Evolutionary conservation across 768 basidiomycete genomes (phyloP).

Genomic region (Auriculariales sp.): DNA sequence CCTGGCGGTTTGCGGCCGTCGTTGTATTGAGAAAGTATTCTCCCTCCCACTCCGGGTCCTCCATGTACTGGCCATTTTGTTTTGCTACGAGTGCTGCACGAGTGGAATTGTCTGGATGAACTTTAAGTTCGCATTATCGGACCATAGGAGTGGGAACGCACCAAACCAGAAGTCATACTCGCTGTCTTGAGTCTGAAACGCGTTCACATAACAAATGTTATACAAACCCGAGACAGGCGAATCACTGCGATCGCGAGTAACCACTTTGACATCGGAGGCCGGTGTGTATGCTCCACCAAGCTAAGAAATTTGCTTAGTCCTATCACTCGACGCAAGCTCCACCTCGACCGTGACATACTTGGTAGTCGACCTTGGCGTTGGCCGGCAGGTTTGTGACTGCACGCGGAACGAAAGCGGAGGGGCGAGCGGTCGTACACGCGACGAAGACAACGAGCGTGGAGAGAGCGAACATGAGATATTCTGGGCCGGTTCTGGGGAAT

Average conservation of each 20-base stretch:
- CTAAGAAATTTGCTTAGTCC: no score
- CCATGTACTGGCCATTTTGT: not conserved
- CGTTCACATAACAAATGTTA: not conserved
- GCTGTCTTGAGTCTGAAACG: not conserved
- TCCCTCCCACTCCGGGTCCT: not conserved
- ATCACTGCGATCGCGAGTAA: not conserved
- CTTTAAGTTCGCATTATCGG: not conserved
- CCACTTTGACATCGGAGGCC: not conserved
- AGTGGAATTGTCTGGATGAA: not conserved
- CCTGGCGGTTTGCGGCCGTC: not conserved
- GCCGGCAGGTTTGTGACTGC: not conserved
- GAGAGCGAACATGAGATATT: no score
- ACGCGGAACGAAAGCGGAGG: no score
- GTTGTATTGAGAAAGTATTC: not conserved
- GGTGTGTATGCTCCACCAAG: not conserved
- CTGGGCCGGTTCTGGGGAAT: no score
- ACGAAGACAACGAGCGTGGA: no score
- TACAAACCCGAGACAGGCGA: not conserved
- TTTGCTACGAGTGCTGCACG: not conserved
- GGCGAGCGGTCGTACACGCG: no score
- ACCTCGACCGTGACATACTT: no score
- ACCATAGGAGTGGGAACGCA: not conserved
- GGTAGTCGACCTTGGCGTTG: not conserved
- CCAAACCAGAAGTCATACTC: not conserved
- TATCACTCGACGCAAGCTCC: no score